Conservation (phyloP, 139 green algal species). For the Chlorella sp. region DNA sequence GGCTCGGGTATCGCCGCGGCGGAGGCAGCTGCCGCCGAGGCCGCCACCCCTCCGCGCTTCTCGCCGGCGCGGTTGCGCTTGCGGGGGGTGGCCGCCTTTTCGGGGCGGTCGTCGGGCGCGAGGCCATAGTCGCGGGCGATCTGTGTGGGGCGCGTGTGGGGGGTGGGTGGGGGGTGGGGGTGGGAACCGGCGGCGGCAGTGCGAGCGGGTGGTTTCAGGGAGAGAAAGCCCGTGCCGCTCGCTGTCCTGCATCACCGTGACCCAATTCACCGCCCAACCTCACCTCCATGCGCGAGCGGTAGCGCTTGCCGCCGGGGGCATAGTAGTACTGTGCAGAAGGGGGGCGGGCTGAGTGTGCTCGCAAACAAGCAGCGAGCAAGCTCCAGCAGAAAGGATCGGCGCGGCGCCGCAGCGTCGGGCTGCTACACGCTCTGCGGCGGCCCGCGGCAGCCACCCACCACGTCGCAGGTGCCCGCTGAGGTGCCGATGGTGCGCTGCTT, state of each 20-base stretch:
- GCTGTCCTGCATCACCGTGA: neutral
- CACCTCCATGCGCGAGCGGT: slow-evolving; percentile 58
- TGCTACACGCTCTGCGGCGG: too few relatives aligned
- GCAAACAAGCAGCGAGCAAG: neutral
- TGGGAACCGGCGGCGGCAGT: neutral
- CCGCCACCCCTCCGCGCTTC: slow-evolving; percentile 8
- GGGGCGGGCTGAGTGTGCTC: neutral
- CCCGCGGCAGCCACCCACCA: slow-evolving; percentile 25
- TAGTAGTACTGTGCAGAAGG: slow-evolving; percentile 54
- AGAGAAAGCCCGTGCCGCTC: neutral
- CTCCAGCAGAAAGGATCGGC: too few relatives aligned
- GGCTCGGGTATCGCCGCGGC: neutral
- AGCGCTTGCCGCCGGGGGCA: slow-evolving; percentile 46
- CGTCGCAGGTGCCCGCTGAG: slow-evolving; percentile 49
- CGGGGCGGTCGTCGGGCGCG: neutral
- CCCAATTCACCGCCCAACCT: neutral
- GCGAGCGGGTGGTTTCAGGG: neutral
- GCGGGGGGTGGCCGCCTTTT: too few relatives aligned
- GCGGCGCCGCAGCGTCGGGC: too few relatives aligned
- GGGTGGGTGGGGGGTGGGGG: neutral
- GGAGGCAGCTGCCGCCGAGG: neutral
- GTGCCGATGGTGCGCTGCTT: slow-evolving; percentile 52
- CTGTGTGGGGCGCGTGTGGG: neutral
- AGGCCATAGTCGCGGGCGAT: slow-evolving; percentile 37
- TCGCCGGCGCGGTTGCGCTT: slow-evolving; percentile 1